These are phyloP conservation scores for Fusarium sarcochroum DNA, from an alignment of 2,329 filamentous ascomycete genomes.

Conservation along the genomic window DNA sequence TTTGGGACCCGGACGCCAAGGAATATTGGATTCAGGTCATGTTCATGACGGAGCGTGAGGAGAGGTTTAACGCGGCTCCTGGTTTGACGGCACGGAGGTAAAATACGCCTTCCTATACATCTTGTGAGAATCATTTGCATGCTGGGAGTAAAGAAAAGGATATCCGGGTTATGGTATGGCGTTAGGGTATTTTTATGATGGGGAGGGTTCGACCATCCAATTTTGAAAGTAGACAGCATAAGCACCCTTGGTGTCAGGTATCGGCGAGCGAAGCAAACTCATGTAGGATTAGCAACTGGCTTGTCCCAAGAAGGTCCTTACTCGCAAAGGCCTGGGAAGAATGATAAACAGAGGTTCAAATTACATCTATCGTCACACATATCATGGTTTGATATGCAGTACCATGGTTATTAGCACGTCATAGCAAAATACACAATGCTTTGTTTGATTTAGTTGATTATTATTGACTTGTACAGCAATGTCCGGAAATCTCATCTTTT, in stretches of 20 bases:
- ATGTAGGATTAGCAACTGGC: neutral
- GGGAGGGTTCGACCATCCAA: neutral
- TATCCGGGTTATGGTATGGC: slow-evolving; percentile 32
- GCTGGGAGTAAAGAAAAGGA: slow-evolving; percentile 30
- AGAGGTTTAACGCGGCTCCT: slow-evolving; percentile 80
- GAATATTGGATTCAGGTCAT: slow-evolving; percentile 98
- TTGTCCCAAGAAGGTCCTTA: neutral
- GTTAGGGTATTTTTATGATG: slow-evolving; percentile 28
- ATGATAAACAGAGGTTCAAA: neutral
- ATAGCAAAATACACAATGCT: neutral
- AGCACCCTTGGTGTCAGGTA: neutral
- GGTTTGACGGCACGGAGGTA: slow-evolving; percentile 67
- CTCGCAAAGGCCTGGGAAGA: neutral
- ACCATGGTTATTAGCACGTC: neutral
- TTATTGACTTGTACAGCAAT: slow-evolving; percentile 39
- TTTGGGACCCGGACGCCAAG: slow-evolving; percentile 95
- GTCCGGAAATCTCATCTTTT: slow-evolving; percentile 38
- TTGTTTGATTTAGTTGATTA: slow-evolving; percentile 16
- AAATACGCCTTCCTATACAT: slow-evolving; percentile 4
- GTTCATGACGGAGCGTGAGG: slow-evolving; percentile 98
- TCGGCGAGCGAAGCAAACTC: neutral
- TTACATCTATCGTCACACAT: neutral
- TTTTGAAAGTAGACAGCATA: neutral
- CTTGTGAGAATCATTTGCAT: slow-evolving; percentile 15
- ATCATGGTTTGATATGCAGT: neutral